Evolutionary conservation across 805 yeast species (phyloP).

Genomic region (Saccharomyces jurei): DNA sequence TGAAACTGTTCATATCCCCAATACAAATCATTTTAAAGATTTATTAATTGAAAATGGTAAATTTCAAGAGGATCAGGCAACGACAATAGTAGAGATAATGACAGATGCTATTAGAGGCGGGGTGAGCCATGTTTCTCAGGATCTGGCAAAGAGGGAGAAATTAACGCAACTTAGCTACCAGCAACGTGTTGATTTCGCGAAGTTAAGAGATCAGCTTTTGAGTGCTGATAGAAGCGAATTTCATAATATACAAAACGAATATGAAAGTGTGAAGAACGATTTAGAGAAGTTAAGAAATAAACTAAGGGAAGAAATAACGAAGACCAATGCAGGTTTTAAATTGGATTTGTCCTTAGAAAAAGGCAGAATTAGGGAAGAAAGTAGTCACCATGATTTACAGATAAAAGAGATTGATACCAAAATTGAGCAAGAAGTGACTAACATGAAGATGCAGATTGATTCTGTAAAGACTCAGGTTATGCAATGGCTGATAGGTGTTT

Average conservation of each 20-base stretch:
- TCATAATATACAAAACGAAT: conserved; percentile 73
- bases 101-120: conserved; percentile 74
- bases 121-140: conserved; percentile 61
- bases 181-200: conserved; percentile 94
- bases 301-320: conserved; percentile 84
- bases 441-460: conserved; percentile 92
- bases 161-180: conserved; percentile 82
- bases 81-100: conserved; percentile 67
- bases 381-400: conserved; percentile 84
- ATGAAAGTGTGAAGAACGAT: conserved; percentile 75
- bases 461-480: conserved; percentile 91
- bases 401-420: conserved; percentile 92
- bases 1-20: conserved; percentile 42
- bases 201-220: conserved; percentile 83
- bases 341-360: conserved; percentile 88
- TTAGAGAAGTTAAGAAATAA: conserved; percentile 78
- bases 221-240: conserved; percentile 82
- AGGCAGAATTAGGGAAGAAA: conserved; percentile 91
- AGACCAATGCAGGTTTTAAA: conserved; percentile 81
- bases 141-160: conserved; percentile 78
- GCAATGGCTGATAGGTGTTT: conserved; percentile 98
- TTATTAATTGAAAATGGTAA: conserved; percentile 56
- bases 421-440: conserved; percentile 90
- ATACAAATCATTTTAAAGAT: conserved; percentile 67
- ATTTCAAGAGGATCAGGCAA: conserved; percentile 68